Evolutionary conservation across 257 asterid species (phyloP).

Genomic region (Eucommia ulmoides): DNA sequence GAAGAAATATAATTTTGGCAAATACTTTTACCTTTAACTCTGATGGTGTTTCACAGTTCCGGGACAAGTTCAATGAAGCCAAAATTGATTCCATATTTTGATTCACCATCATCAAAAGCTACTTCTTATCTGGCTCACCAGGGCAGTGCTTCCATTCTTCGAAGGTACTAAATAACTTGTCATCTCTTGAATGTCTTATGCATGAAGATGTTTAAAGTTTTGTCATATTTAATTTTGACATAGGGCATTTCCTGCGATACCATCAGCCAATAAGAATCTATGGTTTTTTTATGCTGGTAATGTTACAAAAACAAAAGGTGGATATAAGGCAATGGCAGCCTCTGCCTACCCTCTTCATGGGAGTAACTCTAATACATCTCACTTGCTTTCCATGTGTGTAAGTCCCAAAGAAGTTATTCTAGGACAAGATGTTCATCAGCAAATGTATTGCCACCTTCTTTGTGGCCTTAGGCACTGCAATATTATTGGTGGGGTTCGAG

Average conservation of each 20-base stretch:
- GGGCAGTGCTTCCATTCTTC: constrained; percentile 5
- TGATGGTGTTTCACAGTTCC: constrained; percentile 1
- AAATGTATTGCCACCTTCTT: constrained; percentile 13
- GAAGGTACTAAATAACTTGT: constrained; percentile 4
- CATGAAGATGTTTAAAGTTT: background rate
- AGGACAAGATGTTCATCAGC: constrained; percentile 10
- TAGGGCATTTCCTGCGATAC: constrained; percentile 8
- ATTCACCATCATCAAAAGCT: constrained; percentile 9
- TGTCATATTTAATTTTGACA: background rate
- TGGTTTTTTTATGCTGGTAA: constrained; percentile 12
- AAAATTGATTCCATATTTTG: constrained; percentile 11
- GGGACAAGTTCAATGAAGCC: constrained; percentile 14
- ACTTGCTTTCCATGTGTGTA: constrained; percentile 1
- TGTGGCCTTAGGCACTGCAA: constrained; percentile 9
- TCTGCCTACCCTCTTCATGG: constrained; percentile 5
- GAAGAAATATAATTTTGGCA: background rate
- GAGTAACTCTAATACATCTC: background rate
- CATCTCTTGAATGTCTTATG: no score
- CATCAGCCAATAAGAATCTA: constrained; percentile 4
- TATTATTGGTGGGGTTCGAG: constrained; percentile 9
- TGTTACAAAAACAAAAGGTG: constrained; percentile 10
- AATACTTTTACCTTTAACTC: background rate
- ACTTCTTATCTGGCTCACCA: constrained; percentile 6
- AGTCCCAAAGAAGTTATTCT: constrained; percentile 15
- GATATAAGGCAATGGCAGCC: constrained; percentile 13